phyloP scores from a whole-genome alignment of 768 basidiomycete species.

The Lactarius sanguifluus region DNA sequence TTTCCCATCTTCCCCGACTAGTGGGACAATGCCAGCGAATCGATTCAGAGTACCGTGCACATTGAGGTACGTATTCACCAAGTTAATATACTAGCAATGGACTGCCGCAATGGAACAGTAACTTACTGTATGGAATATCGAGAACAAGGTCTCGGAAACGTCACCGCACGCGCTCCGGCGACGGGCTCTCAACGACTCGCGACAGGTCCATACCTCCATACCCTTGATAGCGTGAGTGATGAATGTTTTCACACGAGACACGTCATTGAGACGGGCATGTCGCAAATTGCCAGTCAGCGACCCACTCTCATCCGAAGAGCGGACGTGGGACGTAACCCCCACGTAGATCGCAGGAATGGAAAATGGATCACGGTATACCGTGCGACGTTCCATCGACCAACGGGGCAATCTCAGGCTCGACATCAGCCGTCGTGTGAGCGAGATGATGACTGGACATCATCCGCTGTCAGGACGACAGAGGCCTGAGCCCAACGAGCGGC shows the following conservation, averaged over 20 bases:
- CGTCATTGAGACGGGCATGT: too few relatives aligned
- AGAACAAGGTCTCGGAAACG: background rate
- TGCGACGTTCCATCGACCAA: constrained; percentile 18
- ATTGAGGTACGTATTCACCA: background rate
- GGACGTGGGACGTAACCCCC: constrained; percentile 10
- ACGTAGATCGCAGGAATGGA: background rate
- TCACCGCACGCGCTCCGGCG: constrained; percentile 1
- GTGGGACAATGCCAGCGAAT: background rate
- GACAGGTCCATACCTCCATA: background rate
- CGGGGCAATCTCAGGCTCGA: constrained; percentile 5
- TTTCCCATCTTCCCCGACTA: background rate
- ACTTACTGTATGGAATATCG: background rate
- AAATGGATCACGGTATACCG: constrained; percentile 4
- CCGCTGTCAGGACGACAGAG: constrained; percentile 24
- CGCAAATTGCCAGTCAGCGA: background rate
- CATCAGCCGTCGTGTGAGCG: constrained; percentile 2
- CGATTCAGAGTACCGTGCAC: background rate
- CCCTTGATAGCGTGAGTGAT: constrained; percentile 3
- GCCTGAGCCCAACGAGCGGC: constrained; percentile 7
- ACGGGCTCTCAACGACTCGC: background rate
- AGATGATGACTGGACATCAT: constrained; percentile 6
- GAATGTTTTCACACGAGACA: background rate
- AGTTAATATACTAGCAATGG: background rate
- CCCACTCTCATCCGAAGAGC: background rate
- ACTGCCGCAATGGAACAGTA: background rate